These are phyloP conservation scores for Rosa hybrid DNA, from an alignment of 331 rosid species.

Conservation along the genomic window DNA sequence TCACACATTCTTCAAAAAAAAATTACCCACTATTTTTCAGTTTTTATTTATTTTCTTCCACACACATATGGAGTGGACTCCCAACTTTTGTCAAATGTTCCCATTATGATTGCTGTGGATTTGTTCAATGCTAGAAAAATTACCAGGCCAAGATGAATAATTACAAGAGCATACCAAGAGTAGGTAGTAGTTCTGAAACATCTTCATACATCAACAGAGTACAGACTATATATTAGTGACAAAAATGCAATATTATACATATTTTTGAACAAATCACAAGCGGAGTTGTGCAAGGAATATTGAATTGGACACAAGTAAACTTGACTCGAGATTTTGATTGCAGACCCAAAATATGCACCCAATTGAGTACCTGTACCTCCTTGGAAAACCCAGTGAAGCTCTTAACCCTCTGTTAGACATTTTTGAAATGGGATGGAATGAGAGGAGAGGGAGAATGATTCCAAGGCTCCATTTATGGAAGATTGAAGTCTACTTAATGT, in stretches of 20 bases:
- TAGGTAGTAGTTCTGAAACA: not conserved
- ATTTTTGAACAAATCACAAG: not conserved
- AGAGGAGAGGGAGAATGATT: not conserved
- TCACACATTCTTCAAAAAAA: not conserved
- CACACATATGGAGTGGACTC: not conserved
- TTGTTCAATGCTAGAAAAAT: not conserved
- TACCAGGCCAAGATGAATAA: not conserved
- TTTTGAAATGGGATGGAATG: not conserved
- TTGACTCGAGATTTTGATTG: not conserved
- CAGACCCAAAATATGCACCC: not conserved
- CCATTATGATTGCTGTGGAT: no score
- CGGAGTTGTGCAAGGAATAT: not conserved
- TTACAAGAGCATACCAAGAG: not conserved
- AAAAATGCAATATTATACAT: no score
- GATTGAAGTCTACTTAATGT: not conserved
- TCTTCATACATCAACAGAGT: not conserved
- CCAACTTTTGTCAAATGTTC: not conserved
- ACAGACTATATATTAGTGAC: not conserved
- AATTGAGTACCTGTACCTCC: not conserved
- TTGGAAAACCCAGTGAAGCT: not conserved
- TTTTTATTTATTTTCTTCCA: not conserved
- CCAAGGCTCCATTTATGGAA: not conserved
- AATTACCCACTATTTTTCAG: not conserved
- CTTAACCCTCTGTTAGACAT: not conserved
- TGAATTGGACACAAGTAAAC: not conserved